Evolutionary conservation across 768 basidiomycete genomes (phyloP).

Genomic region (Cystobasidium tubakii): DNA sequence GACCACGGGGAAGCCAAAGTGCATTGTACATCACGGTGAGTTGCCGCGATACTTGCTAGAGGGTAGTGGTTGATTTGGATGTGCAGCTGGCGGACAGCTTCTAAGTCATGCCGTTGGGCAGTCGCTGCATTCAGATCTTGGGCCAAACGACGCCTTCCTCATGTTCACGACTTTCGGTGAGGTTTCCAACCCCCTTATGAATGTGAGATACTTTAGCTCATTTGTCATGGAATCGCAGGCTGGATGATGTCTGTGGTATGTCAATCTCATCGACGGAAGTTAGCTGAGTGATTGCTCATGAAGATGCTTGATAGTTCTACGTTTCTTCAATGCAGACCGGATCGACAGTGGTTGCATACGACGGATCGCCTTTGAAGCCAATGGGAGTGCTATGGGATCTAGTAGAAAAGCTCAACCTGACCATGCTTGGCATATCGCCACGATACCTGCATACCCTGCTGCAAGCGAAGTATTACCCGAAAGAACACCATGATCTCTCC

Average conservation of each 20-base stretch:
- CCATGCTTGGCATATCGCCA: slow-evolving; percentile 30
- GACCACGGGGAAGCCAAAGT: slow-evolving; percentile 20
- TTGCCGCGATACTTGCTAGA: too few species aligned
- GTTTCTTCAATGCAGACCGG: slow-evolving; percentile 15
- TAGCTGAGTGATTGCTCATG: neutral
- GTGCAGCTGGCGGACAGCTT: slow-evolving; percentile 34
- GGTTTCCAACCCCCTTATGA: neutral
- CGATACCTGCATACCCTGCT: slow-evolving; percentile 35
- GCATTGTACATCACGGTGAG: neutral
- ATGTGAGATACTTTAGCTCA: neutral
- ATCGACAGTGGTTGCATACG: slow-evolving; percentile 28
- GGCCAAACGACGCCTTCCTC: slow-evolving; percentile 2
- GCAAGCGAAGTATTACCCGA: slow-evolving; percentile 24
- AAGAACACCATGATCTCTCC: slow-evolving; percentile 26
- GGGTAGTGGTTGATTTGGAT: slow-evolving; percentile 5
- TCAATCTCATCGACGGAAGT: slow-evolving; percentile 8
- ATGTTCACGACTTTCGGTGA: slow-evolving; percentile 37
- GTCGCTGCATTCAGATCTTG: slow-evolving; percentile 16
- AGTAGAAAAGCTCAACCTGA: slow-evolving; percentile 33
- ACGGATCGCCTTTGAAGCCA: slow-evolving; percentile 34
- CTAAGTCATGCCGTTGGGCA: slow-evolving; percentile 1
- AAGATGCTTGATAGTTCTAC: neutral
- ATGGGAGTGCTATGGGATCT: slow-evolving; percentile 30
- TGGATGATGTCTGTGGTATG: neutral
- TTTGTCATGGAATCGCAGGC: neutral